Evolutionary conservation across 305 asterid genomes (phyloP).

Genomic region (Rubia tinctorum): DNA sequence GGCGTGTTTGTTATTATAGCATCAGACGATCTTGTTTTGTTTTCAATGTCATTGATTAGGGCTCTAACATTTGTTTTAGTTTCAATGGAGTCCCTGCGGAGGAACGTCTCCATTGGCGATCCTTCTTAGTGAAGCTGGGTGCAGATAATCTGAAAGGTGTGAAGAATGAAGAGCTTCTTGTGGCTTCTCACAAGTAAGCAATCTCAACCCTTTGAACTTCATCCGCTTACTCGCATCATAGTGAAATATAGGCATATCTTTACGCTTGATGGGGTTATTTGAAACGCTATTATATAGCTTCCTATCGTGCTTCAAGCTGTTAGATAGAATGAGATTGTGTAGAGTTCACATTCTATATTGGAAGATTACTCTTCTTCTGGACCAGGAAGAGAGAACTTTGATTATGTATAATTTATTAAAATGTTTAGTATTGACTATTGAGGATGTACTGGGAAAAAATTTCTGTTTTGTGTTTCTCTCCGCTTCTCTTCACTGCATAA

Average conservation of each 20-base stretch:
- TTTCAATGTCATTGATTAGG: neutral
- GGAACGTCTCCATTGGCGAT: slow-evolving; percentile 97
- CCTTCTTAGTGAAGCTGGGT: slow-evolving; percentile 86
- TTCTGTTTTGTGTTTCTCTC: neutral
- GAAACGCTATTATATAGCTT: neutral
- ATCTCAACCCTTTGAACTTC: neutral
- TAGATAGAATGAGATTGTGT: neutral
- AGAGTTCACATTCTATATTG: neutral
- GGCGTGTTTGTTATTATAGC: neutral
- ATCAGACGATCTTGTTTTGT: neutral
- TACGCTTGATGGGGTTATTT: neutral
- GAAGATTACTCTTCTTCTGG: neutral
- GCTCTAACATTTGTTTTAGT: slow-evolving; percentile 32
- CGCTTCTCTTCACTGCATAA: neutral
- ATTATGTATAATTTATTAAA: neutral
- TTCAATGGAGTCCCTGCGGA: slow-evolving; percentile 98
- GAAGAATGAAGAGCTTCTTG: slow-evolving; percentile 94
- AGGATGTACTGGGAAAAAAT: neutral
- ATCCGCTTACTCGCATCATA: neutral
- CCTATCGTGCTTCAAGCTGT: neutral
- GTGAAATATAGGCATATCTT: neutral
- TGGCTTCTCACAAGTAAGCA: slow-evolving; percentile 93
- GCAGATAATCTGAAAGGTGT: slow-evolving; percentile 88
- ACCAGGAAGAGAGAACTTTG: neutral
- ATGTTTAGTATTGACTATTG: neutral